phyloP scores from a whole-genome alignment of 306 rosid genomes.

The Corylus americana region DNA sequence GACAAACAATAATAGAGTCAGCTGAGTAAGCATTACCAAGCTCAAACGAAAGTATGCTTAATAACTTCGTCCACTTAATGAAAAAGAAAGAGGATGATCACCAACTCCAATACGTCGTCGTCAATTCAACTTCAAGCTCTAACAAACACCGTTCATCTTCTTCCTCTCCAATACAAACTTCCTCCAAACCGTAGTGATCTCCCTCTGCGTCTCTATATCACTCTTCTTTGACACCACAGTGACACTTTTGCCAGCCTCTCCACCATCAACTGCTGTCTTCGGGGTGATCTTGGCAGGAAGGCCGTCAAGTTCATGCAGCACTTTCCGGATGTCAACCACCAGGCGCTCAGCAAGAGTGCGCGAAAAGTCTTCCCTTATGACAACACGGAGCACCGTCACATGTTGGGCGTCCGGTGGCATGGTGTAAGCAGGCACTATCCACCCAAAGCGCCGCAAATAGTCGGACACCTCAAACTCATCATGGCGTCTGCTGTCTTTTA shows the following conservation, averaged over 20 bases:
- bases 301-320: conserved; percentile 70
- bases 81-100: not conserved
- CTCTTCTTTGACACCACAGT: conserved; percentile 50
- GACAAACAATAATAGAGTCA: not conserved
- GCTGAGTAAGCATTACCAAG: not conserved
- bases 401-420: conserved; percentile 91
- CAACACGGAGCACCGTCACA: conserved; percentile 80
- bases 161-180: conserved; percentile 75
- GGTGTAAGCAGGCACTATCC: conserved; percentile 96
- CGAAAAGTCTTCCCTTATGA: conserved; percentile 86
- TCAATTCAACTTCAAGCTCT: conserved; percentile 5
- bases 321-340: conserved; percentile 58
- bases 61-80: not conserved
- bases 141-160: conserved; percentile 73
- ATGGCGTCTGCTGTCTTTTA: conserved; percentile 59
- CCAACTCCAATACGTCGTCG: not conserved
- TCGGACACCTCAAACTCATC: conserved; percentile 80
- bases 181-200: conserved; percentile 74
- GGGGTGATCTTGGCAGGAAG: conserved; percentile 51
- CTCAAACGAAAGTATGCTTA: too few relatives aligned
- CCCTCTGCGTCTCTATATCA: conserved; percentile 59
- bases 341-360: conserved; percentile 92
- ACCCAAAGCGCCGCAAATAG: conserved; percentile 69
- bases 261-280: conserved; percentile 17
- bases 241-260: conserved; percentile 19